A percentile compares a stretch with the other conserved stretches of the same genome.
phyloP scores from a whole-genome alignment of 306 rosid species.

The Comarum palustre region DNA sequence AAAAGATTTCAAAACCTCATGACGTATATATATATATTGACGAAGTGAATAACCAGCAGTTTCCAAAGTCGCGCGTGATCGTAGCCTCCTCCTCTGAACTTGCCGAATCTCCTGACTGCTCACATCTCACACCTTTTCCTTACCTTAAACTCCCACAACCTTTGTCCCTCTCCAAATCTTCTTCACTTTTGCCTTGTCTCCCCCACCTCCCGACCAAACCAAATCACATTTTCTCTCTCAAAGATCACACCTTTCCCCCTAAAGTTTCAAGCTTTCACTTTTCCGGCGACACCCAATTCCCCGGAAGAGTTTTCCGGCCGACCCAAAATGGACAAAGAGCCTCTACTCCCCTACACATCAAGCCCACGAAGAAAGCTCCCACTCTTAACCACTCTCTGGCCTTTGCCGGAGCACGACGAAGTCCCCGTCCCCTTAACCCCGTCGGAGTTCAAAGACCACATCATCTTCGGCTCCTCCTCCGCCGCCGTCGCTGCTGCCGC shows the following conservation, averaged over 20 bases:
- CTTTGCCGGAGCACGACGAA: constrained; percentile 72
- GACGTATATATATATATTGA: too few relatives aligned
- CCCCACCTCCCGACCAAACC: neutral
- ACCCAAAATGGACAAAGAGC: constrained; percentile 72
- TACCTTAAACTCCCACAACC: neutral
- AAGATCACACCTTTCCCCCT: neutral
- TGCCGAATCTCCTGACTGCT: neutral
- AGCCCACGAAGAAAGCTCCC: constrained; percentile 48
- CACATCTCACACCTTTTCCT: neutral
- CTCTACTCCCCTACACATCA: constrained; percentile 52
- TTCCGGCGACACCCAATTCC: neutral
- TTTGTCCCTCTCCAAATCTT: neutral
- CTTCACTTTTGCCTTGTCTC: neutral
- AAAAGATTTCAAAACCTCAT: too few relatives aligned
- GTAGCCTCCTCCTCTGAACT: neutral
- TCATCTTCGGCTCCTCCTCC: constrained; percentile 69
- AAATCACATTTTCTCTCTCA: neutral
- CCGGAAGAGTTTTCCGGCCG: neutral
- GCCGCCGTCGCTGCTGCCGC: constrained; percentile 13
- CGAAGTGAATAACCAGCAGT: too few relatives aligned
- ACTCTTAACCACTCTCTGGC: constrained; percentile 21
- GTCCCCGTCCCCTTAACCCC: constrained; percentile 52
- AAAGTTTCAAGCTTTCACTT: neutral
- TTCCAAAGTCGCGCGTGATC: neutral
- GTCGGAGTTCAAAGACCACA: constrained; percentile 64